phyloP scores from a whole-genome alignment of 2,329 filamentous ascomycete genomes.

The Cladosporium phlei region DNA sequence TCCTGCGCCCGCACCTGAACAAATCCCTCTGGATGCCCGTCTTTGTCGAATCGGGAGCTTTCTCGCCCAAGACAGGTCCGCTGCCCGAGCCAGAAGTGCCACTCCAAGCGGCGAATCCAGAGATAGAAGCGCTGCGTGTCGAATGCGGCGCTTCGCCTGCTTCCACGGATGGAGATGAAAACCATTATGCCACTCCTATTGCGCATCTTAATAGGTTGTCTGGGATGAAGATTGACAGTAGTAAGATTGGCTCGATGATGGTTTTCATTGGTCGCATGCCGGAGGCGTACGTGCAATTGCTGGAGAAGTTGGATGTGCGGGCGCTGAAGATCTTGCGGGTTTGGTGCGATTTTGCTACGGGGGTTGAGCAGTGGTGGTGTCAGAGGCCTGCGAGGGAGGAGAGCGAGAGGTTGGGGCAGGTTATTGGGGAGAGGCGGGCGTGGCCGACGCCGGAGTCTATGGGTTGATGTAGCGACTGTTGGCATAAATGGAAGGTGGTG shows the following conservation, averaged over 20 bases:
- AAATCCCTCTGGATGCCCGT: conserved; percentile 11
- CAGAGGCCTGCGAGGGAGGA: conserved; percentile 8
- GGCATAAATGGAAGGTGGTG: too few relatives aligned
- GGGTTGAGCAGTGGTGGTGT: conserved; percentile 12
- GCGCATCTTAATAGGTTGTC: conserved; percentile 2
- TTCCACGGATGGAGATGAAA: conserved; percentile 1
- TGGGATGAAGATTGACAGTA: conserved; percentile 4
- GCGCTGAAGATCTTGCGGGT: conserved; percentile 10
- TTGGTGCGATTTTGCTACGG: conserved; percentile 4
- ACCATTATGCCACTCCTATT: conserved; percentile 8
- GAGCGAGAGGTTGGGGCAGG: not conserved
- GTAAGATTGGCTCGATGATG: conserved; percentile 10
- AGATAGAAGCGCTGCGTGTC: conserved; percentile 5
- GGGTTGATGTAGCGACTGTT: too few relatives aligned
- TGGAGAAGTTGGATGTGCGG: conserved; percentile 4
- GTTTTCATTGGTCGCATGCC: conserved; percentile 13
- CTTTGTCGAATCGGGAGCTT: conserved; percentile 9
- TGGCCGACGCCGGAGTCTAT: conserved; percentile 7
- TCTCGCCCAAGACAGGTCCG: conserved; percentile 3
- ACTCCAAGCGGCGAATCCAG: not conserved
- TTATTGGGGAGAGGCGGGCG: not conserved
- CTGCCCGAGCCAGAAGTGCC: conserved; percentile 1
- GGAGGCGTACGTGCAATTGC: conserved; percentile 3
- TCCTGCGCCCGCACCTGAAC: conserved; percentile 4
- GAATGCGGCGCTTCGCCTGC: not conserved